Evolutionary conservation across 2,329 filamentous ascomycete genomes (phyloP).

Genomic region (Talaromyces sp.): DNA sequence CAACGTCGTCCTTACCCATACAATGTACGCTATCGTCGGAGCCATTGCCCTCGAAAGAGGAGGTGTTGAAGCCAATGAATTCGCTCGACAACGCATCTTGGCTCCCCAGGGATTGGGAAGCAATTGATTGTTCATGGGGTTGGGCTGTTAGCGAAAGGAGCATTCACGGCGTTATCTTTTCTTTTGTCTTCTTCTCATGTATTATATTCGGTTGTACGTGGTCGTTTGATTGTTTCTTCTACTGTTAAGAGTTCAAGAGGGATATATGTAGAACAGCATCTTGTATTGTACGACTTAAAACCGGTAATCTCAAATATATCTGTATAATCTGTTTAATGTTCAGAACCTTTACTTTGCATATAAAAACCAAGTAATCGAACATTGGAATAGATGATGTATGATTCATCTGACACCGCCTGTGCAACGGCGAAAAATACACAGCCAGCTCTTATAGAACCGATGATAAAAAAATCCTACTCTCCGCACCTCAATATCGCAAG

Average conservation of each 20-base stretch:
- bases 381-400: slow-evolving; percentile 59
- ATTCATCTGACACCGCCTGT: slow-evolving; percentile 82
- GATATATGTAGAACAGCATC: slow-evolving; percentile 12
- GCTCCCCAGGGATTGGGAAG: slow-evolving; percentile 44
- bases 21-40: slow-evolving; percentile 81
- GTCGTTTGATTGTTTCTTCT: slow-evolving; percentile 4
- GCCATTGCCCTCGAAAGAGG: slow-evolving; percentile 88
- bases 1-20: slow-evolving; percentile 70
- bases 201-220: slow-evolving; percentile 19
- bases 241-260: neutral
- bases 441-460: slow-evolving; percentile 71
- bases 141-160: slow-evolving; percentile 26
- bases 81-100: slow-evolving; percentile 76
- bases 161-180: slow-evolving; percentile 33
- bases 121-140: slow-evolving; percentile 10
- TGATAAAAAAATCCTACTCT: slow-evolving; percentile 48
- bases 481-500: slow-evolving; percentile 62
- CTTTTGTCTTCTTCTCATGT: slow-evolving; percentile 19
- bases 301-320: slow-evolving; percentile 20
- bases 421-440: slow-evolving; percentile 61
- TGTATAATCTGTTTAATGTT: slow-evolving; percentile 10
- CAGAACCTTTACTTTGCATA: neutral
- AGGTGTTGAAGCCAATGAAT: slow-evolving; percentile 69
- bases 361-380: slow-evolving; percentile 18
- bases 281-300: slow-evolving; percentile 18